Conservation (phyloP, 1,284 basidiomycete species). For the Cryptococcus sp. region DNA sequence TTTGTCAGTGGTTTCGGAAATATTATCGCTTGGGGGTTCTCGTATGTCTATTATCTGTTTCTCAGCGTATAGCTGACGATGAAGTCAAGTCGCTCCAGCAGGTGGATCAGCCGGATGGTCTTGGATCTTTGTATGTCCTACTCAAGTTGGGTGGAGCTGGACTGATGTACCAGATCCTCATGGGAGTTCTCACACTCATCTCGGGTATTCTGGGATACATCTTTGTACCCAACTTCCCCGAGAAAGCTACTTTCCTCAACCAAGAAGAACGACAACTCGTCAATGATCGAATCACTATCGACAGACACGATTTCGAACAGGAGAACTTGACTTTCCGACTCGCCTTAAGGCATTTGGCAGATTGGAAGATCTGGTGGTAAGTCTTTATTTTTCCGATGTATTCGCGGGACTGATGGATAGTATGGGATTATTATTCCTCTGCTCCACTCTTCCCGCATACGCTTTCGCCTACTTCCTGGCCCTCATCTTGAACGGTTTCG, state of each 20-base stretch:
- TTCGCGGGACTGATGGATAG: not conserved
- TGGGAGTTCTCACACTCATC: conserved; percentile 51
- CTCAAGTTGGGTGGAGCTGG: not conserved
- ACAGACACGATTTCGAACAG: conserved; percentile 49
- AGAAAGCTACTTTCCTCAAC: conserved; percentile 56
- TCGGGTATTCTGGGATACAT: conserved; percentile 48
- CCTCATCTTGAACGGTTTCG: conserved; percentile 47
- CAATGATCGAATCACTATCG: conserved; percentile 47
- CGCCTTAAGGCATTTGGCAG: conserved; percentile 36
- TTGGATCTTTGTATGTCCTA: conserved; percentile 40
- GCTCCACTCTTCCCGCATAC: conserved; percentile 11
- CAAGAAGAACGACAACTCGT: conserved; percentile 63
- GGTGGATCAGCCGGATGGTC: conserved; percentile 2
- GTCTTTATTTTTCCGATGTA: conserved; percentile 12
- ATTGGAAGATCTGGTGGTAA: conserved; percentile 50
- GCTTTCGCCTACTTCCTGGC: conserved; percentile 47
- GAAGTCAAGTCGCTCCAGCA: conserved; percentile 17
- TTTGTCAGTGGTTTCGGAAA: conserved; percentile 48
- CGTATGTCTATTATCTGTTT: conserved; percentile 12
- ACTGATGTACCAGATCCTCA: conserved; percentile 38
- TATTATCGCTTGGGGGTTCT: conserved; percentile 46
- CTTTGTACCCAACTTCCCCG: conserved; percentile 52
- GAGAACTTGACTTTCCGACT: conserved; percentile 46
- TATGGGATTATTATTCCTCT: conserved; percentile 3
- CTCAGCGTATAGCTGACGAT: conserved; percentile 39